phyloP scores from a whole-genome alignment of 2,329 filamentous ascomycete genomes.

The Neurospora sp. region DNA sequence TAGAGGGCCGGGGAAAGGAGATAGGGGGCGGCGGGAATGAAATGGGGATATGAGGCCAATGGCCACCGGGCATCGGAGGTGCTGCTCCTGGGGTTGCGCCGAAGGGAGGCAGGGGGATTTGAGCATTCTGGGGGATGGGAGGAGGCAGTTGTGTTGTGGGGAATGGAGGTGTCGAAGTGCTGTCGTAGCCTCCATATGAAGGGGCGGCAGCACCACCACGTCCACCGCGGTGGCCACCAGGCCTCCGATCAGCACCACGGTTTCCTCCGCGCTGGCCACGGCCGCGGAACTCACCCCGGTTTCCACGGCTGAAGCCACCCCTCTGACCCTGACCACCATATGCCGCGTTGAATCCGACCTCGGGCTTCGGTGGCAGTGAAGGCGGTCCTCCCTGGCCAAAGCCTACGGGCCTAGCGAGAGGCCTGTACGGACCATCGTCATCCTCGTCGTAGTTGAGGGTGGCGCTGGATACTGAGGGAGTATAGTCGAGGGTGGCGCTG shows the following conservation, averaged over 20 bases:
- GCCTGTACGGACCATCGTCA: slow-evolving; percentile 61
- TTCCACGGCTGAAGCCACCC: slow-evolving; percentile 27
- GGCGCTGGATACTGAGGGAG: slow-evolving; percentile 9
- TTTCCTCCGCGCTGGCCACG: slow-evolving; percentile 28
- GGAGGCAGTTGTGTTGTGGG: slow-evolving; percentile 6
- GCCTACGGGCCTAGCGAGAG: slow-evolving; percentile 57
- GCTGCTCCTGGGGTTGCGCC: slow-evolving; percentile 9
- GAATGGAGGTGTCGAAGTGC: slow-evolving; percentile 9
- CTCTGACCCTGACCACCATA: slow-evolving; percentile 12
- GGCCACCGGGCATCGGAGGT: slow-evolving; percentile 5
- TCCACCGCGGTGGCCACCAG: slow-evolving; percentile 29
- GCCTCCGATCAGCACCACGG: slow-evolving; percentile 26
- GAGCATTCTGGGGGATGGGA: slow-evolving; percentile 13
- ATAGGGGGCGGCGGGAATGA: slow-evolving; percentile 8
- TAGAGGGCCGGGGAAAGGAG: slow-evolving; percentile 1
- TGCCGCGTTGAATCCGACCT: slow-evolving; percentile 20
- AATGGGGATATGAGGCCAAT: slow-evolving; percentile 13
- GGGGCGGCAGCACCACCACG: slow-evolving; percentile 18
- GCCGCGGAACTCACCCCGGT: slow-evolving; percentile 37
- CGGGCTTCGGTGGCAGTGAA: slow-evolving; percentile 28
- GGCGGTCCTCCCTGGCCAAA: slow-evolving; percentile 41
- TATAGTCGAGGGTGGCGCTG: slow-evolving; percentile 45
- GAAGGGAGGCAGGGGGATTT: slow-evolving; percentile 19
- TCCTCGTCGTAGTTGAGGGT: slow-evolving; percentile 60
- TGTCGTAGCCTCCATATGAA: slow-evolving; percentile 4